phyloP scores from a whole-genome alignment of 2,329 filamentous ascomycete species.

The Aspergillus candidus region DNA sequence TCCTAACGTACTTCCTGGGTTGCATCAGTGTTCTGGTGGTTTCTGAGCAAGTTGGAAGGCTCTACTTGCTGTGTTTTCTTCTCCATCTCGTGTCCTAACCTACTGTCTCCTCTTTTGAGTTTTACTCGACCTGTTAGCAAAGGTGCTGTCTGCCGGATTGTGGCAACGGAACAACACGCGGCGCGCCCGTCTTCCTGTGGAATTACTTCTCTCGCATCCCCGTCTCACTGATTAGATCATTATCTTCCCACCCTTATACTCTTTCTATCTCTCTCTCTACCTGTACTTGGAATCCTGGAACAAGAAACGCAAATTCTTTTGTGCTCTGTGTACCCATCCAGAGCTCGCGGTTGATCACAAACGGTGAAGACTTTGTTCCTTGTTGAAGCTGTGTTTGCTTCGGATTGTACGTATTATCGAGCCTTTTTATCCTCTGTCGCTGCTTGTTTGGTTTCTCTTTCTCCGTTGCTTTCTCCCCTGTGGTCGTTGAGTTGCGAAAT shows the following conservation, averaged over 20 bases:
- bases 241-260: background rate
- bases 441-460: conserved; percentile 14
- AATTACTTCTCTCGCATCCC: conserved; percentile 13
- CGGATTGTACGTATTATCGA: conserved; percentile 38
- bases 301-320: conserved; percentile 10
- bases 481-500: conserved; percentile 7
- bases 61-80: conserved; percentile 9
- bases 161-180: conserved; percentile 14
- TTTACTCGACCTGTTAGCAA: conserved; percentile 17
- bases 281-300: conserved; percentile 25
- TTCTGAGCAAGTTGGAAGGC: conserved; percentile 10
- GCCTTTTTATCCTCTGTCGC: conserved; percentile 17
- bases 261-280: conserved; percentile 5
- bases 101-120: conserved; percentile 11
- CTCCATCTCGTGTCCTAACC: conserved; percentile 7
- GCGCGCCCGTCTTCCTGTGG: conserved; percentile 20
- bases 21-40: conserved; percentile 9
- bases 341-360: conserved; percentile 10
- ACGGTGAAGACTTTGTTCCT: conserved; percentile 19
- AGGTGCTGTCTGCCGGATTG: conserved; percentile 15
- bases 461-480: conserved; percentile 3
- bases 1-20: conserved; percentile 12
- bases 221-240: conserved; percentile 13
- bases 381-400: conserved; percentile 22
- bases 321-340: conserved; percentile 17